Evolutionary conservation across 495 filamentous ascomycete species (phyloP), one percentile per base, ranked within the genome.

Genomic region (Penicillium nucicola): DNA sequence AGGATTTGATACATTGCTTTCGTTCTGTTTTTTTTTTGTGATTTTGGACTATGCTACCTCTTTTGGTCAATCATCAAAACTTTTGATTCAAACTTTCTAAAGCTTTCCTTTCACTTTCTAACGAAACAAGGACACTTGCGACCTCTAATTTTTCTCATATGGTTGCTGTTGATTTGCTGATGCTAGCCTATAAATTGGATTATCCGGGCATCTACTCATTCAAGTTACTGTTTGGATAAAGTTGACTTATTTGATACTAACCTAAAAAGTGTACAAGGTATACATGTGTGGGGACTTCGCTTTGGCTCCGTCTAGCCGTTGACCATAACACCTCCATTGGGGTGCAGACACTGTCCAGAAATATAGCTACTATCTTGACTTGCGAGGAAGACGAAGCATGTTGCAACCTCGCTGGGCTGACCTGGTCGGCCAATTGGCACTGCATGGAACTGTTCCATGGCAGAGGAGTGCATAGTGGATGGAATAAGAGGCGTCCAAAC

Each of bases 401-500:
- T 86, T 1, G 87, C 89, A 42, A 95, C 82, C 74, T 92, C 87
- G 47, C 77, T 84, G 1, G 86, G 89, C 66, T 91, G 87, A 5
- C 82, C 84, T 0, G 88, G 88, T 25, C 90, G 72, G 10, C 89
- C 88, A 76, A 95, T 91, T 0, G 90, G 90, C 19, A 79, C 81
- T 0, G 50, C 55, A 44, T 82, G 83, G 67, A 93, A 92, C 44
- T 84, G 72, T 64, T 90, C 80, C 72, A 88, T 78, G 0, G 84
- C 86, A 33, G 79, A 67, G 2, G 84, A 76, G 34, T 64, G 79
- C 89, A 93, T 93, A 0, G 88, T 93, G 1, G 85, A 69, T 4
- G 87, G 86, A 44, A 92, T 89, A 31, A 92, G 72, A 1, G 90
- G 90, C 0, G 89, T 92, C 89, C 89, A 93, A 22, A 95, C 82